Conservation (phyloP, 2,329 filamentous ascomycete genomes). For the Ilyonectria mors-panacis region DNA sequence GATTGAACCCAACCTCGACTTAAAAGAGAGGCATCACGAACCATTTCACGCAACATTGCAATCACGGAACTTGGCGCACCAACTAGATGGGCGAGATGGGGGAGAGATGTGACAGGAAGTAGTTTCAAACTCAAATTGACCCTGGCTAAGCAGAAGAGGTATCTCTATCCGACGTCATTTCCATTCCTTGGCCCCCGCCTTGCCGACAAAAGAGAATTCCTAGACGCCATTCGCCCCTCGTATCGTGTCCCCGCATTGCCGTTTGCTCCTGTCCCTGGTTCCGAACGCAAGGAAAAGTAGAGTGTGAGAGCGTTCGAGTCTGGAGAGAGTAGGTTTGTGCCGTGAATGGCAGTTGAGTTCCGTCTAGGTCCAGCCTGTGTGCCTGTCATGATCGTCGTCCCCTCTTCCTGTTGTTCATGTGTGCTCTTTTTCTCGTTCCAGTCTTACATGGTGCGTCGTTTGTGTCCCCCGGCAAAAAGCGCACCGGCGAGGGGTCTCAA, state of each 20-base stretch:
- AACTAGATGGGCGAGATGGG: background rate
- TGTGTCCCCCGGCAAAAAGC: background rate
- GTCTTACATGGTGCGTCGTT: background rate
- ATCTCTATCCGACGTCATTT: background rate
- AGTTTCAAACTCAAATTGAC: background rate
- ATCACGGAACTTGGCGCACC: background rate
- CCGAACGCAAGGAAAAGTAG: constrained; percentile 3
- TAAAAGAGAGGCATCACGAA: too few relatives aligned
- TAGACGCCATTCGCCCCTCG: constrained; percentile 9
- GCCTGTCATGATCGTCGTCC: background rate
- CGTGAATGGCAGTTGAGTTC: constrained; percentile 5
- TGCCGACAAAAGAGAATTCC: background rate
- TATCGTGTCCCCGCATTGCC: background rate
- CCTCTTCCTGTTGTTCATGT: constrained; percentile 11
- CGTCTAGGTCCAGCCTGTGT: constrained; percentile 12
- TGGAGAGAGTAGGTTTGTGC: background rate
- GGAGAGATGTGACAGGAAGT: background rate
- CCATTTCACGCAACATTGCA: too few relatives aligned
- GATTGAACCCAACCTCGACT: too few relatives aligned
- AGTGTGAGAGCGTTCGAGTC: too few relatives aligned
- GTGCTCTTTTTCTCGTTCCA: background rate
- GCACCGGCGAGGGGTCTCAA: background rate
- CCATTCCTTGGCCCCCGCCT: background rate
- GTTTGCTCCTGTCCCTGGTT: constrained; percentile 2
- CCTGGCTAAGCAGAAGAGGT: background rate